These are phyloP conservation scores for Lachnellula occidentalis DNA, from an alignment of 2,329 filamentous ascomycete genomes.

Conservation along the genomic window DNA sequence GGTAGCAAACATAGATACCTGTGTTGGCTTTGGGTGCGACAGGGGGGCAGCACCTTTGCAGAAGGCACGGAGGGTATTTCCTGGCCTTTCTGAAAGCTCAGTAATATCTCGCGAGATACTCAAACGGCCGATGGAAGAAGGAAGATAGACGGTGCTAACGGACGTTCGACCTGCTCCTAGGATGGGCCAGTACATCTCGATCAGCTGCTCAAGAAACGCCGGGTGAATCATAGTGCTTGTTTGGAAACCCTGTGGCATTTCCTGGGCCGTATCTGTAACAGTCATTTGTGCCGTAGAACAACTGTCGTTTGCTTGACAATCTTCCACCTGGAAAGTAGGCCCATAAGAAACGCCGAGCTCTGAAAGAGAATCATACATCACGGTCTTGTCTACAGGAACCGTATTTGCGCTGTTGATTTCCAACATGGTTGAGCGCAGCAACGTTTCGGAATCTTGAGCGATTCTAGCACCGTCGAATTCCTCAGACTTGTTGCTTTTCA, in stretches of 20 bases:
- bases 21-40: slow-evolving; percentile 33
- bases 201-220: slow-evolving; percentile 40
- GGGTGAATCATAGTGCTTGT: slow-evolving; percentile 40
- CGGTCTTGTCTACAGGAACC: slow-evolving; percentile 28
- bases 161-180: slow-evolving; percentile 32
- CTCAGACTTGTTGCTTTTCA: slow-evolving; percentile 34
- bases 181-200: slow-evolving; percentile 39
- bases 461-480: slow-evolving; percentile 34
- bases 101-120: slow-evolving; percentile 34
- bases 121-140: slow-evolving; percentile 37
- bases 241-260: slow-evolving; percentile 42
- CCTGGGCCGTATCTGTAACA: slow-evolving; percentile 38
- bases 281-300: slow-evolving; percentile 33
- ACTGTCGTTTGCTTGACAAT: slow-evolving; percentile 37
- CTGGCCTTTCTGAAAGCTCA: slow-evolving; percentile 34
- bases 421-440: slow-evolving; percentile 31
- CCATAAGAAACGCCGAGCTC: slow-evolving; percentile 47
- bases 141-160: slow-evolving; percentile 38
- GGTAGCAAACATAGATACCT: slow-evolving; percentile 36
- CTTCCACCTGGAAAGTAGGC: slow-evolving; percentile 45
- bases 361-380: slow-evolving; percentile 43
- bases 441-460: slow-evolving; percentile 1
- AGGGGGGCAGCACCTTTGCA: slow-evolving; percentile 32
- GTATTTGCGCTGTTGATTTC: slow-evolving; percentile 28
- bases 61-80: slow-evolving; percentile 33